Evolutionary conservation across 108 stramenopile genomes (phyloP).

Genomic region (Nitzschia sp.): DNA sequence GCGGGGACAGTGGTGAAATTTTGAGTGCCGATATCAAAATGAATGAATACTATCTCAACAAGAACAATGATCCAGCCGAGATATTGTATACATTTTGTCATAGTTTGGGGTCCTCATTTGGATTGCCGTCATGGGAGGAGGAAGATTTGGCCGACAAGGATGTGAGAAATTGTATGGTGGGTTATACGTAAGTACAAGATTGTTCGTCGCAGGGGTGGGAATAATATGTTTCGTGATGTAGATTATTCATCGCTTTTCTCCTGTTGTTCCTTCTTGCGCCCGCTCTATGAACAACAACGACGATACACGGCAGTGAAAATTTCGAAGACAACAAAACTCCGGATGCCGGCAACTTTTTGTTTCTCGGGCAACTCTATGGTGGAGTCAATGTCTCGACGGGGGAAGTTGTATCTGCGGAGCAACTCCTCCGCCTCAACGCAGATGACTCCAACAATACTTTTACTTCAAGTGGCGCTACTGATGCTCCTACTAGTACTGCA

Average conservation of each 20-base stretch:
- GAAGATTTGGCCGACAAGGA: slow-evolving; percentile 78
- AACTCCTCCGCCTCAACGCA: not conserved
- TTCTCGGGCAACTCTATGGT: slow-evolving; percentile 72
- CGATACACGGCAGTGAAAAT: slow-evolving; percentile 9
- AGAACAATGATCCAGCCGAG: slow-evolving; percentile 30
- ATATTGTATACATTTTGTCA: slow-evolving; percentile 76
- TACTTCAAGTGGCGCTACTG: not conserved
- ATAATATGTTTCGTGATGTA: not conserved
- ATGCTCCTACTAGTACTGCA: not conserved
- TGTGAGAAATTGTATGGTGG: slow-evolving; percentile 81
- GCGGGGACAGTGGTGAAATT: slow-evolving; percentile 46
- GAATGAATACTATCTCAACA: slow-evolving; percentile 78
- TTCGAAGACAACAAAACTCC: slow-evolving; percentile 65
- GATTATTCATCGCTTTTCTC: slow-evolving; percentile 30
- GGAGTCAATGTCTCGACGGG: slow-evolving; percentile 31
- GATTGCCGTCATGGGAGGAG: slow-evolving; percentile 71
- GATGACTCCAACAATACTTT: not conserved
- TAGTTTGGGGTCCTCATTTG: slow-evolving; percentile 65
- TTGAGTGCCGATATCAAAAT: slow-evolving; percentile 58
- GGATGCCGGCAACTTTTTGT: slow-evolving; percentile 58
- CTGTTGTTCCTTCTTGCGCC: not conserved
- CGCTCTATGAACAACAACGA: not conserved
- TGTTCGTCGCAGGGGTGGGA: no score
- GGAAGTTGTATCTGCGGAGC: not conserved
- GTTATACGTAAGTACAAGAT: slow-evolving; percentile 36